Evolutionary conservation across 2,329 filamentous ascomycete species (phyloP).

Genomic region (Claviceps sp.): DNA sequence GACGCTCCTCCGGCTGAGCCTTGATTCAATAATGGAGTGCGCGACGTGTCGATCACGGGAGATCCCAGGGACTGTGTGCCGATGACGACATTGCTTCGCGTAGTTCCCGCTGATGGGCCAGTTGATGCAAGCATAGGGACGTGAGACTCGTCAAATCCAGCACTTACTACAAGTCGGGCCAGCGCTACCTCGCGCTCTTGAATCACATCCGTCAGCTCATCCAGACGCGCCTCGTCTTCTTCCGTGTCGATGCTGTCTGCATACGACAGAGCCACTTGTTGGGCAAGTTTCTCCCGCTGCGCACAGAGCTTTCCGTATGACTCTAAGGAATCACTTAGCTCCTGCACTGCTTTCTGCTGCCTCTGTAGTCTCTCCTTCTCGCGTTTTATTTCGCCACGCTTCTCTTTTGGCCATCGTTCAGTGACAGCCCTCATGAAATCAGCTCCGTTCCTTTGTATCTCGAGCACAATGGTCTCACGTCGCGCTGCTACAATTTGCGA

Average conservation of each 20-base stretch:
- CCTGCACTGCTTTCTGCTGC: constrained; percentile 31
- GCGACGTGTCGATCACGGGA: constrained; percentile 19
- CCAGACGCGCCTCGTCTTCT: constrained; percentile 35
- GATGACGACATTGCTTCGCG: constrained; percentile 22
- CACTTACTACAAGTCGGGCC: constrained; percentile 26
- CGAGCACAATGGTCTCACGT: constrained; percentile 24
- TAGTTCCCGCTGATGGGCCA: constrained; percentile 5
- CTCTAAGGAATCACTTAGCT: constrained; percentile 27
- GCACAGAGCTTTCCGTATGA: constrained; percentile 27
- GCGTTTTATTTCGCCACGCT: constrained; percentile 32
- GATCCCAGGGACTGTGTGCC: constrained; percentile 28
- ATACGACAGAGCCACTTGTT: constrained; percentile 36
- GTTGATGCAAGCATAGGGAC: constrained; percentile 19
- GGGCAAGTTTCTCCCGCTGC: constrained; percentile 32
- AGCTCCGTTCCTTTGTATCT: constrained; percentile 32
- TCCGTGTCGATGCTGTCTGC: constrained; percentile 36
- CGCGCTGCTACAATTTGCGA: constrained; percentile 21
- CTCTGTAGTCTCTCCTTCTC: constrained; percentile 34
- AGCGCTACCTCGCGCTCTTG: constrained; percentile 30
- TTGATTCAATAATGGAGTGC: constrained; percentile 20
- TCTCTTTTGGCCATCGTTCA: constrained; percentile 30
- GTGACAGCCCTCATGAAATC: constrained; percentile 34
- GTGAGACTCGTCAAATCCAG: constrained; percentile 30
- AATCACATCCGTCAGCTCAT: constrained; percentile 32
- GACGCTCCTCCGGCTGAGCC: constrained; percentile 18